These are phyloP conservation scores for Monilinia aucupariae DNA, from an alignment of 2,329 filamentous ascomycete species.

Conservation along the genomic window DNA sequence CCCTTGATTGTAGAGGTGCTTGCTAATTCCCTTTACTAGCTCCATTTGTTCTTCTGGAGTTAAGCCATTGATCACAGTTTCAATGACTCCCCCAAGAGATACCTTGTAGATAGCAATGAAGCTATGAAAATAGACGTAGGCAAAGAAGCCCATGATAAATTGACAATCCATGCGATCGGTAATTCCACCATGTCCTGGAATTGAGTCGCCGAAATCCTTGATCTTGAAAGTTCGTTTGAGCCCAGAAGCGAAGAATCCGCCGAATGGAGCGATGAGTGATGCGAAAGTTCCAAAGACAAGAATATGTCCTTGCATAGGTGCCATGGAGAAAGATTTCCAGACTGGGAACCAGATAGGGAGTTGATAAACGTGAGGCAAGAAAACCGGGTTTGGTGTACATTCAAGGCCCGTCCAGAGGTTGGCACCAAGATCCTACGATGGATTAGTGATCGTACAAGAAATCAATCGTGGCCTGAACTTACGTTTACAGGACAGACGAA, in stretches of 20 bases:
- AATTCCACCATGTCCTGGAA: slow-evolving; percentile 95
- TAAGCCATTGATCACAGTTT: slow-evolving; percentile 86
- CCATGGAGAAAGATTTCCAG: slow-evolving; percentile 66
- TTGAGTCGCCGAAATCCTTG: slow-evolving; percentile 98
- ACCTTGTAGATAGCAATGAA: slow-evolving; percentile 89
- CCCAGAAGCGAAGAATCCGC: slow-evolving; percentile 95
- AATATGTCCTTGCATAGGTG: slow-evolving; percentile 91
- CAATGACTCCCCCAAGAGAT: slow-evolving; percentile 79
- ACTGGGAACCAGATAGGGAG: slow-evolving; percentile 68
- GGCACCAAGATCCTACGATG: slow-evolving; percentile 68
- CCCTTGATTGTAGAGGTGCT: slow-evolving; percentile 61
- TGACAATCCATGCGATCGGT: slow-evolving; percentile 99
- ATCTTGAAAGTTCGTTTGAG: slow-evolving; percentile 99
- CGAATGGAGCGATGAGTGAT: slow-evolving; percentile 93
- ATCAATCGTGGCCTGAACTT: slow-evolving; percentile 31
- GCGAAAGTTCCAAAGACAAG: slow-evolving; percentile 88
- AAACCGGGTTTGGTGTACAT: slow-evolving; percentile 88
- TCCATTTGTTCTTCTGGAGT: slow-evolving; percentile 85
- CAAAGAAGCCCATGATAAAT: slow-evolving; percentile 99
- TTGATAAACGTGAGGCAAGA: slow-evolving; percentile 69
- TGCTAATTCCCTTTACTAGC: slow-evolving; percentile 58
- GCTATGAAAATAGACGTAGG: slow-evolving; percentile 97
- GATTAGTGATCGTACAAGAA: slow-evolving; percentile 18
- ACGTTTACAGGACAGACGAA: slow-evolving; percentile 96
- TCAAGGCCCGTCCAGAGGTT: slow-evolving; percentile 87